phyloP scores from a whole-genome alignment of 75 land plant species.

The Sequoia sempervirens region DNA sequence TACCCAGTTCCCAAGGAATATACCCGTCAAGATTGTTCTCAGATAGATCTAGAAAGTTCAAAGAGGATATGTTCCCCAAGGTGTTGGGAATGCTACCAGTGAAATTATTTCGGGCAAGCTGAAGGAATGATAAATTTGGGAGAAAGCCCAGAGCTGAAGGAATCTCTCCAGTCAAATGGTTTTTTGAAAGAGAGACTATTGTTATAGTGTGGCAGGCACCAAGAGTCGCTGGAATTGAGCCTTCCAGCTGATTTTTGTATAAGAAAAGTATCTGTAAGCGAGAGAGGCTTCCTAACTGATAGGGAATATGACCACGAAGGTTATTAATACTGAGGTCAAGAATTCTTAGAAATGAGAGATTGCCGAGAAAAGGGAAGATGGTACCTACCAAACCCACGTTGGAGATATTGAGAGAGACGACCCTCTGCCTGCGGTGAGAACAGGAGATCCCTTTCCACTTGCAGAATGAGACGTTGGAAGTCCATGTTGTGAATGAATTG shows the following conservation, averaged over 20 bases:
- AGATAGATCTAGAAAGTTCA: slow-evolving; percentile 63
- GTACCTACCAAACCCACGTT: slow-evolving; percentile 14
- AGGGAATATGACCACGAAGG: slow-evolving; percentile 64
- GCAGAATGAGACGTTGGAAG: background rate
- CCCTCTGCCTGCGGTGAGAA: background rate
- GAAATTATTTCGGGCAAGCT: slow-evolving; percentile 57
- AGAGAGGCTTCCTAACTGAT: slow-evolving; percentile 37
- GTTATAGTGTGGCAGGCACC: slow-evolving; percentile 54
- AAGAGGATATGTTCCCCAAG: slow-evolving; percentile 49
- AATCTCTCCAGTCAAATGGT: slow-evolving; percentile 66
- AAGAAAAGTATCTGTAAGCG: slow-evolving; percentile 54
- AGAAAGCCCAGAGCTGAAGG: slow-evolving; percentile 55
- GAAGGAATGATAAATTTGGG: slow-evolving; percentile 44
- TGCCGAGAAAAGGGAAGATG: slow-evolving; percentile 6
- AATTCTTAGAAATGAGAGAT: slow-evolving; percentile 6
- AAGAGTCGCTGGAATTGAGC: slow-evolving; percentile 59
- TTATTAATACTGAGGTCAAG: slow-evolving; percentile 68
- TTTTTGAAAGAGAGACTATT: slow-evolving; percentile 58
- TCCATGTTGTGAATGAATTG: background rate
- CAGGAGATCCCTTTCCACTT: background rate
- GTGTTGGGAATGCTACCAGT: slow-evolving; percentile 62
- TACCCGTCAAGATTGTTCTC: slow-evolving; percentile 65
- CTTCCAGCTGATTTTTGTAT: slow-evolving; percentile 56
- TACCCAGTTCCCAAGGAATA: slow-evolving; percentile 35
- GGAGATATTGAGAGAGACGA: slow-evolving; percentile 4